Base-by-base conservation (phyloP, 164 flowering plant genomes). In the Malania oleifera region DNA sequence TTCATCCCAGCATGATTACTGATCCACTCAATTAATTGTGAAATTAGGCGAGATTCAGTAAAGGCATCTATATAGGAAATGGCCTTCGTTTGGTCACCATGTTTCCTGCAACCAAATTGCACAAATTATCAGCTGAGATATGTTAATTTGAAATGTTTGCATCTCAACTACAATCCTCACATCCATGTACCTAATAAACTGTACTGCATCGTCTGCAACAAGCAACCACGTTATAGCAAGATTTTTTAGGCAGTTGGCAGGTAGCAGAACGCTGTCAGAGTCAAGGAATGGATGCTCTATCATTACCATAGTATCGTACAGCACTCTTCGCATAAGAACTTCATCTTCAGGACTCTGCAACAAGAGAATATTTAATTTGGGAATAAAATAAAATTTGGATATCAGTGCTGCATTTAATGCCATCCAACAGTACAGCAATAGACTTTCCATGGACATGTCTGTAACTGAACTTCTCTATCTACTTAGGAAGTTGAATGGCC, bases 341-440 rank as follows among this genome's bases (percentile, higher is more conserved):
- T 64, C 80, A 59, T 77, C 78, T 29, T 62, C 75, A 52, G 58
- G 52, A 57, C 53, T 65, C 85, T 80, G 77, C 25, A 23, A 34
- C 2, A 22, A 40, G 19, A 25, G 2, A 68, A 26, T 10, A 23
- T 18, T 29, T 44, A 26, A 3, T 37, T 56, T 45, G 40, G 54
- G 27, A 24, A 70, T 35, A 13, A 13, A 39, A 17, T 39, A 39
- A 11, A 9, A 39, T 39, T 39, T 14, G 10, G 14, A 39, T 9
- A 13, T 39, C 43, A 39, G 3, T 11, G 1, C 43, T 10, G 17
- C 17, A 14, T 14, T 39, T 39, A 10, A 10, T 39, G 17, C 14
- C n/a, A n/a, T n/a, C n/a, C n/a, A 12, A 34, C 38, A 39, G 43
- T 13, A 39, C 15, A 39, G 43, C 43, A 39, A 43, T 6, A 22